Evolutionary conservation across 257 asterid genomes (phyloP).

Genomic region (Coffea canephora): DNA sequence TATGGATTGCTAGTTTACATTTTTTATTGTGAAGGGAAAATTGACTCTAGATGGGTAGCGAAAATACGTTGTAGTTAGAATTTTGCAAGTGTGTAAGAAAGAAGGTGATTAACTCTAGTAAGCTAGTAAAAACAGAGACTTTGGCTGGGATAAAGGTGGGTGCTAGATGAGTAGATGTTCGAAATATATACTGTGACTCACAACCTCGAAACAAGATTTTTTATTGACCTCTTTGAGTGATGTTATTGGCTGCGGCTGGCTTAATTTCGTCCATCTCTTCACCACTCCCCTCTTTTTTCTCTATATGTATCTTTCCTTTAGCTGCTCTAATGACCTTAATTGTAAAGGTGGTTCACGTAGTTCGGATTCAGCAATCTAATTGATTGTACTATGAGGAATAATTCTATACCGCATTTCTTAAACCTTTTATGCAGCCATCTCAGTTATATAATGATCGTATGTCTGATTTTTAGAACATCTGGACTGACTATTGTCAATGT

Average conservation of each 20-base stretch:
- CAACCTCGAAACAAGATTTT: not conserved
- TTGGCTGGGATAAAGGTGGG: too few relatives aligned
- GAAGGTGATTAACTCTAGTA: not conserved
- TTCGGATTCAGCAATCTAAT: not conserved
- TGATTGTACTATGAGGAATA: too few relatives aligned
- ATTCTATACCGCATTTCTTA: too few relatives aligned
- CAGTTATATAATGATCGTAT: not conserved
- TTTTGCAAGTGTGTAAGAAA: too few relatives aligned
- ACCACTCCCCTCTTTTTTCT: not conserved
- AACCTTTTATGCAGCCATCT: conserved; percentile 2
- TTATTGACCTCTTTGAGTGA: not conserved
- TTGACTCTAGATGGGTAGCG: too few relatives aligned
- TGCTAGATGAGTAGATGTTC: too few relatives aligned
- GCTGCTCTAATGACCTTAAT: not conserved
- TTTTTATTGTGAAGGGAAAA: not conserved
- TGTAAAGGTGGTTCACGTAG: not conserved
- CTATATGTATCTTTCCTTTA: not conserved
- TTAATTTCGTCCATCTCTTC: not conserved
- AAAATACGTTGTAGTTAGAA: too few relatives aligned
- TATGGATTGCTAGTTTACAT: not conserved
- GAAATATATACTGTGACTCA: too few relatives aligned
- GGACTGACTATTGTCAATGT: not conserved
- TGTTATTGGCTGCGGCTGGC: too few relatives aligned
- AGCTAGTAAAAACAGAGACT: too few relatives aligned
- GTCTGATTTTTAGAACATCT: not conserved